Percentiles rank a stretch among this genome's conserved stretches.
Conservation (phyloP, 305 asterid genomes). For the Plantago coronopus region DNA sequence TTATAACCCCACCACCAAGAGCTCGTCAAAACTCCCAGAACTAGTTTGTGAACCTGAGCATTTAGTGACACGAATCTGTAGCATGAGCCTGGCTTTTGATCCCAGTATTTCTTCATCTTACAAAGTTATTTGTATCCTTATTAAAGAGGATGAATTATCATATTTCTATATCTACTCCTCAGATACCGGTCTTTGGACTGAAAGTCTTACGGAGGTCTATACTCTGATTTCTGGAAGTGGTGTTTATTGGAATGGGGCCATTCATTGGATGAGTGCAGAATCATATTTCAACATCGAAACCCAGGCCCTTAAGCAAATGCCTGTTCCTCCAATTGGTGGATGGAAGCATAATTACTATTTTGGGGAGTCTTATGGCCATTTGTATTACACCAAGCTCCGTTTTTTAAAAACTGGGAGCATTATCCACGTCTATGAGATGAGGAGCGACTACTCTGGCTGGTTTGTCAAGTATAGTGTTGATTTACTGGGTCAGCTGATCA, state of each 20-base stretch:
- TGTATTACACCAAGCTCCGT: background rate
- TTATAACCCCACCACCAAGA: background rate
- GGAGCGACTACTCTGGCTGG: conserved; percentile 1
- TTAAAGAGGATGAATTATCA: background rate
- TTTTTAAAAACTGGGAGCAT: too few species aligned
- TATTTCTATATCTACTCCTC: background rate
- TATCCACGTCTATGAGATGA: background rate
- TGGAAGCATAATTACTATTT: background rate
- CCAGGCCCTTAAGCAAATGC: background rate
- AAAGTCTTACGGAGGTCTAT: background rate
- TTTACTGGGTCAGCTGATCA: background rate
- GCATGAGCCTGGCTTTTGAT: background rate
- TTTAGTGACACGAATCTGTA: background rate
- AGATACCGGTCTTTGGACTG: background rate
- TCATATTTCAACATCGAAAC: background rate
- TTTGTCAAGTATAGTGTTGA: background rate
- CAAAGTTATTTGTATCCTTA: background rate
- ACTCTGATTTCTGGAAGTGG: background rate
- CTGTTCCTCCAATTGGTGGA: background rate
- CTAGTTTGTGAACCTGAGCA: too few species aligned
- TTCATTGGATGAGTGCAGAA: background rate
- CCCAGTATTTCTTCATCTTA: background rate
- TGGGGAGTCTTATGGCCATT: background rate
- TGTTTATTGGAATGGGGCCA: background rate
- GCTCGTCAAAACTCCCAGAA: background rate